Evolutionary conservation across 2,329 filamentous ascomycete genomes (phyloP), one percentile per base, ranked within the genome.

Genomic region (Aspergillus uvarum): DNA sequence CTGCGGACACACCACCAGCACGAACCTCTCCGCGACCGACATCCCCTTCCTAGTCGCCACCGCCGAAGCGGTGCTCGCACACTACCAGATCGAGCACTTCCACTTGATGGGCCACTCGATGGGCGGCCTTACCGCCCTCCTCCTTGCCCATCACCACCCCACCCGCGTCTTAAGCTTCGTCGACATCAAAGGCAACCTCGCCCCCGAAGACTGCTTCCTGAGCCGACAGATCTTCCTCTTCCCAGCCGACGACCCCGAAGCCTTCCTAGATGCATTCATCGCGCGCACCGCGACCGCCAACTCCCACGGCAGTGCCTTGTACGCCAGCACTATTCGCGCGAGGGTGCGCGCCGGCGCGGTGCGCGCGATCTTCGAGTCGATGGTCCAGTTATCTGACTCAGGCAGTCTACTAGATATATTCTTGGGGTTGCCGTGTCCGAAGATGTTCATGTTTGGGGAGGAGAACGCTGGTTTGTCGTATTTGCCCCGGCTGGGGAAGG

Each of bases 1-100:
- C 3, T 70, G 67, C 35, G 68, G 68, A 12, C 60, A 68, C n/a
- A 61, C 65, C 4, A 44, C 26, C 3, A 64, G 62, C 59, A 48
- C 59, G 42, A 51, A 63, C 16, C 67, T 66, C n/a, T 64, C 63
- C 48, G 59, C 58, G 19, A 63, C 58, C 21, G 61, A 67, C 24
- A 54, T 54, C 11, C 5, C 52, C 3, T 54, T 54, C 52, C 35
- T 54, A 10, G 52, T 54, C 22, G 52, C 52, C 16, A 54, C 52
- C 3, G 52, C 52, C 38, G 24, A 54, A 19, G 52, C 52, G 3
- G 52, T 54, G 10, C 38, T 54, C 12, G 8, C 6, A 19, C 26
- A 54, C 5, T 54, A 29, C n/a, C 52, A 47, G 22, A 32, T 47
- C 38, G 19, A 24, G 35, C 19, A 6, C 14, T 47, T 54, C 52